phyloP scores from a whole-genome alignment of 257 asterid genomes.

The Solanum dulcamara region DNA sequence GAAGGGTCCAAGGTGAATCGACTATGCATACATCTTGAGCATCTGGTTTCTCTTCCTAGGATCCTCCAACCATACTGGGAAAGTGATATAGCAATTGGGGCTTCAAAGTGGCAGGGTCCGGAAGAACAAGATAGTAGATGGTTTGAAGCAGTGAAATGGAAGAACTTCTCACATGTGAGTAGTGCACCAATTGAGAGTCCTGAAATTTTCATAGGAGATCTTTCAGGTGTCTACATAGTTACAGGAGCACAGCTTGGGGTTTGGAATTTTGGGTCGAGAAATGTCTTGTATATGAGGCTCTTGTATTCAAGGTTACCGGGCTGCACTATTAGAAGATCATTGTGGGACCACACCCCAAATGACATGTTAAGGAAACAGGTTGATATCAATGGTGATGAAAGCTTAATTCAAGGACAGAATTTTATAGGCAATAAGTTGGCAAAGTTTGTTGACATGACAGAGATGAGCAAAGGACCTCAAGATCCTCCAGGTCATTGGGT shows the following conservation, averaged over 20 bases:
- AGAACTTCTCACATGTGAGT: constrained; percentile 75
- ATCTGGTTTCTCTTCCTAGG: constrained; percentile 51
- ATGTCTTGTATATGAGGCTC: constrained; percentile 67
- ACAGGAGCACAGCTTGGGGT: constrained; percentile 89
- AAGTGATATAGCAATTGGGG: constrained; percentile 58
- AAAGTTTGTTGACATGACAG: constrained; percentile 54
- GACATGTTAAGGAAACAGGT: constrained; percentile 25
- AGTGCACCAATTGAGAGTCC: constrained; percentile 72
- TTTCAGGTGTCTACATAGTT: constrained; percentile 48
- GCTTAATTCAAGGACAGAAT: constrained; percentile 37
- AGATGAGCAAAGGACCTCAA: constrained; percentile 61
- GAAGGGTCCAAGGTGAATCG: constrained; percentile 73
- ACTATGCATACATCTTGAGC: constrained; percentile 54
- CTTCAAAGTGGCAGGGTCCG: constrained; percentile 88
- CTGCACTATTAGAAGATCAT: constrained; percentile 57
- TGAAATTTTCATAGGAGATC: constrained; percentile 50
- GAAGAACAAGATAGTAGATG: constrained; percentile 88
- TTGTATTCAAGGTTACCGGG: constrained; percentile 61
- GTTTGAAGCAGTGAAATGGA: constrained; percentile 88
- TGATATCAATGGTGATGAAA: constrained; percentile 16
- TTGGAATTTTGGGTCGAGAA: constrained; percentile 80
- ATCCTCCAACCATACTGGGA: constrained; percentile 78
- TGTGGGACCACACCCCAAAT: constrained; percentile 56
- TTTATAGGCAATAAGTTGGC: constrained; percentile 49
- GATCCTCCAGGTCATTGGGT: constrained; percentile 86